phyloP scores from a whole-genome alignment of 768 basidiomycete genomes.

The Tricholoma terreum region DNA sequence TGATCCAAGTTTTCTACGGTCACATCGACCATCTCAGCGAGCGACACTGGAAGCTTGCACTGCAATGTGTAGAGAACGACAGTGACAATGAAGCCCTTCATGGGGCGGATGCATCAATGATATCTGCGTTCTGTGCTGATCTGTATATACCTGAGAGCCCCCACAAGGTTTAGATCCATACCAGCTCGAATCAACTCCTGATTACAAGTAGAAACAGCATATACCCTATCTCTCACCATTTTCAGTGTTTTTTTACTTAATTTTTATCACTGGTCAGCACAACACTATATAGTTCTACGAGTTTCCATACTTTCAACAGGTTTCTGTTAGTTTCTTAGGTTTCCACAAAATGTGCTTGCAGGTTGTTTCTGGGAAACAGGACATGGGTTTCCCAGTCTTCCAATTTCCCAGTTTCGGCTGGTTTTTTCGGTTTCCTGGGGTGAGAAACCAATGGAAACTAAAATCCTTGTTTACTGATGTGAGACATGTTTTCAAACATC shows the following conservation, averaged over 20 bases:
- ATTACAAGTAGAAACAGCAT: background rate
- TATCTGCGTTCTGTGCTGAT: no score
- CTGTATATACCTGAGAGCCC: constrained; percentile 13
- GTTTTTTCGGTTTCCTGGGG: constrained; percentile 4
- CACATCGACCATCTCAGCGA: constrained; percentile 6
- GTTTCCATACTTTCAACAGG: constrained; percentile 1
- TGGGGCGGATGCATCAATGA: constrained; percentile 8
- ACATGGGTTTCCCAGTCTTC: constrained; percentile 1
- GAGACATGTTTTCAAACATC: no score
- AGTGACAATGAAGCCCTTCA: background rate
- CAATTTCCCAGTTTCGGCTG: background rate
- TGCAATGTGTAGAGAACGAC: background rate
- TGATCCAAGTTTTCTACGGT: no score
- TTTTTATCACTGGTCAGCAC: background rate
- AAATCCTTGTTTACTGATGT: no score
- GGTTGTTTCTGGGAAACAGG: constrained; percentile 1
- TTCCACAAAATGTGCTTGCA: background rate
- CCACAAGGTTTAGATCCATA: constrained; percentile 2
- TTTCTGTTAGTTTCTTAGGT: constrained; percentile 5
- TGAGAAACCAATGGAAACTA: constrained; percentile 5
- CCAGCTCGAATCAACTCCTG: background rate
- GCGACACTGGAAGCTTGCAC: constrained; percentile 1
- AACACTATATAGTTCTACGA: no score
- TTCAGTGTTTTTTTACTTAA: background rate
- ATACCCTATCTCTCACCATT: background rate